These are phyloP conservation scores for Erysimum pusillum DNA, from an alignment of 441 rosid species.

Conservation along the genomic window DNA sequence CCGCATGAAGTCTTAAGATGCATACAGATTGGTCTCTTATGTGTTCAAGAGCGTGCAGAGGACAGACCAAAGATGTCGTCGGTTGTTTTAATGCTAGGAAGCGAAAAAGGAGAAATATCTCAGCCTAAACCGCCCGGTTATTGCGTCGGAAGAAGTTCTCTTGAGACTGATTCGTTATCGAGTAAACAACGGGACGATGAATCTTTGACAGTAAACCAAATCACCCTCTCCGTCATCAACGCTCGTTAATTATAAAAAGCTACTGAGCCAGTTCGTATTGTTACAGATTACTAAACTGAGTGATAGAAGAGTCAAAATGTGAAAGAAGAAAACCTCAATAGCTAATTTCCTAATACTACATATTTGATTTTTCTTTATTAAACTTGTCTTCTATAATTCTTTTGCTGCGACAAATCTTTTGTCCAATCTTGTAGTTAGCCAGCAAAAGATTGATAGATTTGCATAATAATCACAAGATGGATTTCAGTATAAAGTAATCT, in stretches of 20 bases:
- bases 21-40: conserved; percentile 67
- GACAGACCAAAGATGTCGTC: conserved; percentile 67
- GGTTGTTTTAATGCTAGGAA: conserved; percentile 60
- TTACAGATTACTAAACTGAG: too few species aligned
- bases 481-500: too few species aligned
- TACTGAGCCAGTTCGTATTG: too few species aligned
- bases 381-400: too few species aligned
- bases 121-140: conserved; percentile 70
- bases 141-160: conserved; percentile 56
- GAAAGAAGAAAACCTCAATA: too few species aligned
- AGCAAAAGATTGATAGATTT: background rate
- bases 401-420: too few species aligned
- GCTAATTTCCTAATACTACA: too few species aligned
- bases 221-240: background rate
- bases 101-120: conserved; percentile 55
- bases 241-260: background rate
- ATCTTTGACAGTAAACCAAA: background rate
- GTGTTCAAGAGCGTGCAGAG: conserved; percentile 70
- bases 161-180: conserved; percentile 59
- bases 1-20: conserved; percentile 64
- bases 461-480: background rate
- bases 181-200: background rate
- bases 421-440: too few species aligned
- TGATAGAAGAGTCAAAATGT: too few species aligned
- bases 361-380: too few species aligned